Percentiles rank a stretch among this genome's conserved stretches.
Conservation (phyloP, 2,329 filamentous ascomycete genomes). For the Fusarium pseudograminearum region DNA sequence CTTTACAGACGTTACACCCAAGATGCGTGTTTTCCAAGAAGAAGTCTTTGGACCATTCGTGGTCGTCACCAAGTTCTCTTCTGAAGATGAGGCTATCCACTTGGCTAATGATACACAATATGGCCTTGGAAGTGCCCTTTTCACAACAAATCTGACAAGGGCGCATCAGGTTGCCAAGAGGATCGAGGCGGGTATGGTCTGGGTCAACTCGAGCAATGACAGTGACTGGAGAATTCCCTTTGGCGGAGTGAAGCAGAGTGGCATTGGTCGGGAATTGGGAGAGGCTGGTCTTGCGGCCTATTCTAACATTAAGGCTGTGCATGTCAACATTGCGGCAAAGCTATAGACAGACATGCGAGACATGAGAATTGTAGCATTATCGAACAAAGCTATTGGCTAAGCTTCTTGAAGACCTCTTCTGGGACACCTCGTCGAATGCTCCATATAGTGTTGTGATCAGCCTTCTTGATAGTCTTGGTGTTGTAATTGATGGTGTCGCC, state of each 20-base stretch:
- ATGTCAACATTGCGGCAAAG: constrained; percentile 56
- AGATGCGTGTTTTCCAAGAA: constrained; percentile 60
- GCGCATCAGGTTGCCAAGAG: constrained; percentile 63
- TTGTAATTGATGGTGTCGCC: not conserved
- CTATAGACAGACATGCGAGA: not conserved
- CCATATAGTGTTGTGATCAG: constrained; percentile 27
- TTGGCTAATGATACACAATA: constrained; percentile 67
- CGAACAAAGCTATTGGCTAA: not conserved
- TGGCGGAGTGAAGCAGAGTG: constrained; percentile 62
- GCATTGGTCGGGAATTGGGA: constrained; percentile 60
- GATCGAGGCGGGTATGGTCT: constrained; percentile 71
- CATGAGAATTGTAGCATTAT: rapidly evolving
- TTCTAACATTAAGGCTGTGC: constrained; percentile 59
- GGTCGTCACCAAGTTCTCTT: constrained; percentile 57
- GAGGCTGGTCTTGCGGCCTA: constrained; percentile 60
- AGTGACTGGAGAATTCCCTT: constrained; percentile 60
- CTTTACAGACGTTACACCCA: constrained; percentile 56
- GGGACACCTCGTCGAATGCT: constrained; percentile 10
- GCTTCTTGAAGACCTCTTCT: not conserved
- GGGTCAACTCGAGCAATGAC: constrained; percentile 63
- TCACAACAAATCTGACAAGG: constrained; percentile 68
- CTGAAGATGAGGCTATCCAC: constrained; percentile 57
- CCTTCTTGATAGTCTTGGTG: not conserved
- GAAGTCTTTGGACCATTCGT: constrained; percentile 62
- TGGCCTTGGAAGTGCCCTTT: constrained; percentile 71